Base-by-base conservation (phyloP, 768 basidiomycete genomes). In the Daedaleopsis sinensis region DNA sequence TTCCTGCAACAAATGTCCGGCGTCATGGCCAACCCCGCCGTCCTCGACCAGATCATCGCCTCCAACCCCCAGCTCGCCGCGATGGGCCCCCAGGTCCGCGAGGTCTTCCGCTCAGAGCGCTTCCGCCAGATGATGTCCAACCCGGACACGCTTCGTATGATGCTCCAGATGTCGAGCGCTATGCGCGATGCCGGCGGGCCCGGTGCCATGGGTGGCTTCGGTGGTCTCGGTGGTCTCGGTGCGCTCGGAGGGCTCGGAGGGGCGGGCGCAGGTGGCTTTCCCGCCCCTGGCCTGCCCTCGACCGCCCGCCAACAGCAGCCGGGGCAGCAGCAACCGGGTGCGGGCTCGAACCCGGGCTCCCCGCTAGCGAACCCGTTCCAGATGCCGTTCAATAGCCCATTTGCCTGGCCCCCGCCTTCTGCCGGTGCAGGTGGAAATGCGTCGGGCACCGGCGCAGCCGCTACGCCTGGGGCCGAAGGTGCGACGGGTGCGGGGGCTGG, bases 1-100 rank as follows among this genome's bases (percentile, higher is more conserved):
- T 94, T 96, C 67, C 73, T 95, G 43, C 85, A 91, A 63, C 91
- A 95, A 74, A 96, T 99, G 91, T 85, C 89, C 9, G 71, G 79
- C 15, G 82, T 94, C 74, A 89, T 98, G 86, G 85, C 87, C 8
- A 90, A 96, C 68, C 96, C 96, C 0, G 87, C 85, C n/a, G 78
- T 98, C 51, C 76, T 98, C 54, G 96, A 98, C 58, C 88, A 95
- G 73, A 79, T 96, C 67, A 88, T 96, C 65, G 83, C 87, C 0
- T 83, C 84, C 55, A 91, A 94, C 73, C 95, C 96, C 0, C 86
- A 93, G 67, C 78, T 91, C 67, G 76, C 84, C 32, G 72, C 77
- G 0, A 89, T 95, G 86, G 91, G 81, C 1, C 93, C 94, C 0
- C 91, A 93, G 69, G 84, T 93, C 18, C 82, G 94, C 21, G 79